Percentiles rank a stretch among this genome's conserved stretches.
Evolutionary conservation across 345 rosid species (phyloP).

Genomic region (Zanthoxylum bungeanum): DNA sequence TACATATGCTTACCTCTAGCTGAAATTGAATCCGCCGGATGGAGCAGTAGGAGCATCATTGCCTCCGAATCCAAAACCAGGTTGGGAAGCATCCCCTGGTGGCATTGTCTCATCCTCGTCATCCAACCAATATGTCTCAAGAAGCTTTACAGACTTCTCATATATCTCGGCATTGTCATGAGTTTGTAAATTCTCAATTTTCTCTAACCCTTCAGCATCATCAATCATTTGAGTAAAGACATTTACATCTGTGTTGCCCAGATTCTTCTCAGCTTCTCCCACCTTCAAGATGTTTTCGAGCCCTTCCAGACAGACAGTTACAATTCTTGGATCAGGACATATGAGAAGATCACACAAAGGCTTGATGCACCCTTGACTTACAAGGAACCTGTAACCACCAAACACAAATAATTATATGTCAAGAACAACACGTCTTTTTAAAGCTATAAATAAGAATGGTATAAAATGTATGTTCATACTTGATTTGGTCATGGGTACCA

Average conservation of each 20-base stretch:
- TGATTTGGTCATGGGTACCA: conserved; percentile 57
- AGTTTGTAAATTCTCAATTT: conserved; percentile 53
- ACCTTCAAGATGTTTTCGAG: conserved; percentile 59
- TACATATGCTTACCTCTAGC: conserved; percentile 36
- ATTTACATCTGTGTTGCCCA: conserved; percentile 40
- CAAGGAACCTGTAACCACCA: conserved; percentile 30
- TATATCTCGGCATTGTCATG: conserved; percentile 62
- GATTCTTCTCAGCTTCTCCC: conserved; percentile 47
- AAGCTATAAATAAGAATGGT: neutral
- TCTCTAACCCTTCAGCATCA: conserved; percentile 59
- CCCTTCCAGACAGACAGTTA: conserved; percentile 55
- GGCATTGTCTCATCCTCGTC: conserved; percentile 58
- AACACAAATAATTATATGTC: neutral
- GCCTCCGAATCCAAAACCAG: conserved; percentile 51
- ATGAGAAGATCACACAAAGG: conserved; percentile 57
- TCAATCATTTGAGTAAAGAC: conserved; percentile 55
- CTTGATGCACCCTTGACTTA: conserved; percentile 52
- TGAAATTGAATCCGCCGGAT: conserved; percentile 67
- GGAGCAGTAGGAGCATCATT: conserved; percentile 46
- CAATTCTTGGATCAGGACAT: conserved; percentile 61
- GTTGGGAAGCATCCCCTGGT: conserved; percentile 46
- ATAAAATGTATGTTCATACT: conserved; percentile 20
- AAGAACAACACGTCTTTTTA: neutral
- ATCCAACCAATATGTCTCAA: conserved; percentile 59
- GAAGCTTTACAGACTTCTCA: conserved; percentile 62